A percentile compares a stretch with the other conserved stretches of the same genome.
Conservation (phyloP, 805 yeast genomes). For the Lipomyces sp. region DNA sequence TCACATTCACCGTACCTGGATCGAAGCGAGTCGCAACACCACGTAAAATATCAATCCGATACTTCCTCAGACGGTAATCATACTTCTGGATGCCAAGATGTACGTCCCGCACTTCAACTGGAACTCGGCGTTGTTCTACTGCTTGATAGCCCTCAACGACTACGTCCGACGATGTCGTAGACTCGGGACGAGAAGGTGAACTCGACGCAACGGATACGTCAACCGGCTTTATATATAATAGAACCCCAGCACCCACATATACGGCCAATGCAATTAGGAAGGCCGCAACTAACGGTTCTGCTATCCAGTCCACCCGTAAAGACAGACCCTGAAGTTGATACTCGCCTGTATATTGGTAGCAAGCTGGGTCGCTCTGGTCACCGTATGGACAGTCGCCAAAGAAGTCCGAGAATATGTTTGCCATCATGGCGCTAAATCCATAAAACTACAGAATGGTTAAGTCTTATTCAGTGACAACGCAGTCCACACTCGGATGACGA, state of each 20-base stretch:
- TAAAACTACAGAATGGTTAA: slow-evolving; percentile 52
- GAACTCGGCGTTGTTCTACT: background rate
- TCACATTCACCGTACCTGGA: slow-evolving; percentile 60
- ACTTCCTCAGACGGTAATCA: slow-evolving; percentile 8
- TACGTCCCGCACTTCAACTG: slow-evolving; percentile 33
- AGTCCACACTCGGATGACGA: too few species aligned
- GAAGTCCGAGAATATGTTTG: slow-evolving; percentile 64
- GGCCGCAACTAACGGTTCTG: slow-evolving; percentile 59
- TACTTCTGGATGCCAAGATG: slow-evolving; percentile 29
- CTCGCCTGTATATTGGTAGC: slow-evolving; percentile 53
- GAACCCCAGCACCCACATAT: slow-evolving; percentile 47
- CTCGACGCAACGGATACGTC: slow-evolving; percentile 51
- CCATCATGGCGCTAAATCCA: slow-evolving; percentile 62
- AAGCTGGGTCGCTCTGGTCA: slow-evolving; percentile 37
- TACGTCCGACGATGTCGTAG: slow-evolving; percentile 16
- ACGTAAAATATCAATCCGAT: slow-evolving; percentile 42
- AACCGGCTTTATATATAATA: slow-evolving; percentile 49
- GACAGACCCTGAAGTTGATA: slow-evolving; percentile 58
- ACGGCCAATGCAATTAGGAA: slow-evolving; percentile 59
- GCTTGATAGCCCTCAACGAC: background rate
- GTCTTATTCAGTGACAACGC: too few species aligned
- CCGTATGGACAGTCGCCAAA: slow-evolving; percentile 54
- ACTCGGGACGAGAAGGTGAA: too few species aligned
- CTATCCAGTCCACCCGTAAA: slow-evolving; percentile 59
- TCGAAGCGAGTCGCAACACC: slow-evolving; percentile 51